Evolutionary conservation across 2,329 filamentous ascomycete genomes (phyloP).

Genomic region (Aspergillus pseudotamarii): DNA sequence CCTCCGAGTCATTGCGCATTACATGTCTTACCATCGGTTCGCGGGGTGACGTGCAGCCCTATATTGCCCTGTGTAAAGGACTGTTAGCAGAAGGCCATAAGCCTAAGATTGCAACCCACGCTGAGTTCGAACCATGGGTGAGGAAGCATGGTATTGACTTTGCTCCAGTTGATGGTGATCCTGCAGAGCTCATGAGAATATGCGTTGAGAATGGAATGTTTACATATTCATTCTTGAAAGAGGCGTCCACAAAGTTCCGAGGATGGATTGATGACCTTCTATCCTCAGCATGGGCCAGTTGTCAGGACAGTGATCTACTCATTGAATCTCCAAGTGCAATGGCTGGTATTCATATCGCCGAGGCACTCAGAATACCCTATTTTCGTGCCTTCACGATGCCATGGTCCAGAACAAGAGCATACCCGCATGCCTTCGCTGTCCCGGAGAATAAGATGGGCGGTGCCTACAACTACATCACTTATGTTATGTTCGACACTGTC

Average conservation of each 20-base stretch:
- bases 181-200: slow-evolving; percentile 89
- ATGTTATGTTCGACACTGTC: slow-evolving; percentile 93
- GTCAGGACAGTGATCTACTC: slow-evolving; percentile 82
- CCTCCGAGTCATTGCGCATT: slow-evolving; percentile 73
- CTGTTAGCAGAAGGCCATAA: slow-evolving; percentile 84
- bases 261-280: slow-evolving; percentile 94
- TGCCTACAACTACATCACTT: slow-evolving; percentile 91
- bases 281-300: slow-evolving; percentile 77
- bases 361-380: slow-evolving; percentile 89
- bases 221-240: slow-evolving; percentile 84
- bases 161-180: slow-evolving; percentile 83
- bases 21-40: slow-evolving; percentile 97
- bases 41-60: slow-evolving; percentile 93
- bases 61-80: slow-evolving; percentile 93
- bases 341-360: slow-evolving; percentile 96
- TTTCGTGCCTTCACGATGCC: slow-evolving; percentile 99
- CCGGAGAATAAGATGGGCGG: slow-evolving; percentile 93
- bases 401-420: slow-evolving; percentile 93
- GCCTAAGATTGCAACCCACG: slow-evolving; percentile 85
- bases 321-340: slow-evolving; percentile 97
- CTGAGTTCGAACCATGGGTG: slow-evolving; percentile 87
- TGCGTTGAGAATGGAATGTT: slow-evolving; percentile 98
- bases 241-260: slow-evolving; percentile 84
- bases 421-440: slow-evolving; percentile 94
- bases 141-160: slow-evolving; percentile 94